These are phyloP conservation scores for Cutaneotrichosporon cavernicola DNA, from an alignment of 1,284 basidiomycete species.

Conservation along the genomic window DNA sequence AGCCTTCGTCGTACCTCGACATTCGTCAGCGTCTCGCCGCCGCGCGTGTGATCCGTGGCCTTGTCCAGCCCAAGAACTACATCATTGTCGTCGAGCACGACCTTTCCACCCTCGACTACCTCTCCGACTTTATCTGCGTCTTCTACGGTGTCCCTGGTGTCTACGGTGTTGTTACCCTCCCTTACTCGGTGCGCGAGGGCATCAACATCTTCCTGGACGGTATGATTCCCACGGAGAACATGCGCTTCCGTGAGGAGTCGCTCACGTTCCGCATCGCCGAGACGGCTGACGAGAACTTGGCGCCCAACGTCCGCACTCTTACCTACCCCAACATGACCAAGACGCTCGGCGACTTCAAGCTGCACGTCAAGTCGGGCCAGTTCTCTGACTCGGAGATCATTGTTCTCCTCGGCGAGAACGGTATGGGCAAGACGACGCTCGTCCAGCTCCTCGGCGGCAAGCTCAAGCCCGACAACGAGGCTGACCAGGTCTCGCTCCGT, in stretches of 20 bases:
- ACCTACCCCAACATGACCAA: conserved; percentile 92
- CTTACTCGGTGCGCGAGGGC: conserved; percentile 93
- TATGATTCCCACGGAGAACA: conserved; percentile 95
- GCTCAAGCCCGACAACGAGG: conserved; percentile 77
- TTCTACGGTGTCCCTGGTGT: conserved; percentile 94
- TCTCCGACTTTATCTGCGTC: conserved; percentile 95
- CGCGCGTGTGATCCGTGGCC: conserved; percentile 88
- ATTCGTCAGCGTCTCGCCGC: conserved; percentile 89
- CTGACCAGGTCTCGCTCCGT: conserved; percentile 67
- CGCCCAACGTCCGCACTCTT: conserved; percentile 78
- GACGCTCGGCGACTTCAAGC: conserved; percentile 88
- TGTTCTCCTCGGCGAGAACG: conserved; percentile 96
- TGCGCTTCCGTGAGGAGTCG: conserved; percentile 92
- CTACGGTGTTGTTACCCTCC: conserved; percentile 98
- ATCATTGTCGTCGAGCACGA: conserved; percentile 97
- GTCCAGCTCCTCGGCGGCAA: conserved; percentile 84
- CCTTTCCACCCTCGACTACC: conserved; percentile 91
- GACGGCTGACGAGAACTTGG: conserved; percentile 76
- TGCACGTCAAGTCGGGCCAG: conserved; percentile 78
- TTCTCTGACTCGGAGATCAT: conserved; percentile 98
- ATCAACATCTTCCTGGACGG: conserved; percentile 99
- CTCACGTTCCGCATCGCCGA: conserved; percentile 95
- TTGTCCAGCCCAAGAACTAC: conserved; percentile 78
- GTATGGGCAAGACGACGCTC: conserved; percentile 95
- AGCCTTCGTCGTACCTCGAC: conserved; percentile 95